A percentile compares a stretch with the other conserved stretches of the same genome.
phyloP scores from a whole-genome alignment of 768 basidiomycete species.

The Phanerodontia chrysosporium region DNA sequence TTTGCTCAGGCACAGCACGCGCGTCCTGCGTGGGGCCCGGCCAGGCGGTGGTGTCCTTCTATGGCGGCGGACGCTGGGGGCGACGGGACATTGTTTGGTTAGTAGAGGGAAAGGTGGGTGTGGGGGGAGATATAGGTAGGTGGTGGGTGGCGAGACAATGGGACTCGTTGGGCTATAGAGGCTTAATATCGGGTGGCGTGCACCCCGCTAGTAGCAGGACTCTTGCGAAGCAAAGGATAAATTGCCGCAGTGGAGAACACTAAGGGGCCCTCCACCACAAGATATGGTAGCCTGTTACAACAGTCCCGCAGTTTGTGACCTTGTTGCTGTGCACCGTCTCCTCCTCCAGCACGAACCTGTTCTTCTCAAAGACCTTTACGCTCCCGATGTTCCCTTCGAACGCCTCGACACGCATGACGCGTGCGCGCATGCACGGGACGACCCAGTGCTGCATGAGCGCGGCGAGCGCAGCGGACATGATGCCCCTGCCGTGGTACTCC shows the following conservation, averaged over 20 bases:
- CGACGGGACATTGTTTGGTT: too few species aligned
- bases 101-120: too few species aligned
- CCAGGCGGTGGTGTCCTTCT: too few species aligned
- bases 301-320: background rate
- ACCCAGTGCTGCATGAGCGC: constrained; percentile 56
- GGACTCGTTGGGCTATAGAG: too few species aligned
- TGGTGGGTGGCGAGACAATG: too few species aligned
- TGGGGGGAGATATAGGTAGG: too few species aligned
- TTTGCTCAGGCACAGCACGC: too few species aligned
- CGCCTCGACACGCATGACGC: constrained; percentile 39
- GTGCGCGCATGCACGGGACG: constrained; percentile 59
- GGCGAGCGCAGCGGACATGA: constrained; percentile 65
- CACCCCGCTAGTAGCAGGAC: too few species aligned
- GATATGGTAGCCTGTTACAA: background rate
- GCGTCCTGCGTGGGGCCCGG: too few species aligned
- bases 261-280: constrained; percentile 1
- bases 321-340: constrained; percentile 34
- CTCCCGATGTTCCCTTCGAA: constrained; percentile 57
- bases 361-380: constrained; percentile 62
- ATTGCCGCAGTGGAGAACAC: background rate
- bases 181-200: too few species aligned
- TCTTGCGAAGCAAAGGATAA: background rate
- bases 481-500: constrained; percentile 61
- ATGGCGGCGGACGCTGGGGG: too few species aligned
- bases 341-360: constrained; percentile 44